A percentile compares a stretch with the other conserved stretches of the same genome.
phyloP scores from a whole-genome alignment of 163 green algal species.

The Scenedesmus sp. region DNA sequence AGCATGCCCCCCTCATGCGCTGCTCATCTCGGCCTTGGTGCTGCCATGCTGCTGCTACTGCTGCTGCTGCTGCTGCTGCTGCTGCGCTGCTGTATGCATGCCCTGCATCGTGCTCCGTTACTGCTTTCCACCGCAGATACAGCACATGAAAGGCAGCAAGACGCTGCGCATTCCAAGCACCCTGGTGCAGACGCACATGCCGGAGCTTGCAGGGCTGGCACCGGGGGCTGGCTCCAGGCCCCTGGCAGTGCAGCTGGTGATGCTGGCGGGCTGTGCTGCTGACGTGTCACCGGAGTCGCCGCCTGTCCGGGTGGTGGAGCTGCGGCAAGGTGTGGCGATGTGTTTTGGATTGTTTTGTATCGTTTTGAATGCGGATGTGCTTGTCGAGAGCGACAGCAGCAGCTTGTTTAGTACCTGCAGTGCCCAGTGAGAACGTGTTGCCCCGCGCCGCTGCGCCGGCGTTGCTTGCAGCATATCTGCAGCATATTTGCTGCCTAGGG shows the following conservation, averaged over 20 bases:
- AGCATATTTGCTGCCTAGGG: no score
- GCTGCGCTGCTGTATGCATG: neutral
- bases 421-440: no score
- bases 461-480: no score
- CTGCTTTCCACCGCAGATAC: neutral
- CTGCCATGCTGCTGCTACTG: no score
- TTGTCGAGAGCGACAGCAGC: neutral
- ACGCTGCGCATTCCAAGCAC: neutral
- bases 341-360: no score
- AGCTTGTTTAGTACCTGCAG: no score
- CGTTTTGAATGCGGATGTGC: neutral
- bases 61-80: no score
- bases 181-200: neutral
- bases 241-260: neutral
- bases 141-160: neutral
- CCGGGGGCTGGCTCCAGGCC: neutral
- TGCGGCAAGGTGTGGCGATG: neutral
- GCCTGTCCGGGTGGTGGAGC: neutral
- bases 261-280: neutral
- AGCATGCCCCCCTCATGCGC: neutral
- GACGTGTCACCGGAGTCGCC: neutral
- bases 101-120: neutral
- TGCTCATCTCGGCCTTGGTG: neutral
- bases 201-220: neutral
- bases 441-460: no score